phyloP scores from a whole-genome alignment of 257 asterid species.

The Dorcoceras hygrometricum region DNA sequence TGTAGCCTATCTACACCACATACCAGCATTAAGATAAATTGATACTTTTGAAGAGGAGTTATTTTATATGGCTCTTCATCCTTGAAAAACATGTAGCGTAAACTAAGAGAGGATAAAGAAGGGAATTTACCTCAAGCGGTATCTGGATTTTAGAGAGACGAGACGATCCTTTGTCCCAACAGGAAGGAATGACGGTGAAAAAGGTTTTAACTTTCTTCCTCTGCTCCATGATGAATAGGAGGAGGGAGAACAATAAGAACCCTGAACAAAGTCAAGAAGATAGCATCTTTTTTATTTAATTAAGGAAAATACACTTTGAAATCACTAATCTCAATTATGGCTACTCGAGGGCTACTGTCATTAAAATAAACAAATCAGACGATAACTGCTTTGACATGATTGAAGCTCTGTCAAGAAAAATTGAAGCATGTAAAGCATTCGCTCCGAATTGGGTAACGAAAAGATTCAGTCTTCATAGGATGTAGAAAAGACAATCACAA shows the following conservation, averaged over 20 bases:
- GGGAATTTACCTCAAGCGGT: constrained; percentile 23
- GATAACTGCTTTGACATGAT: background rate
- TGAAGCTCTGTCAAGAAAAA: no score
- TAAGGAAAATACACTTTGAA: background rate
- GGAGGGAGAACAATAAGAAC: constrained; percentile 27
- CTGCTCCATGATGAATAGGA: constrained; percentile 27
- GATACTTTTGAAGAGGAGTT: background rate
- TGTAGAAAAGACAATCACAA: no score
- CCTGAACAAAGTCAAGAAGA: constrained; percentile 22
- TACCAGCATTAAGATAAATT: background rate
- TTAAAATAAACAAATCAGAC: background rate
- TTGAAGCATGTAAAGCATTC: no score
- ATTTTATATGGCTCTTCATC: background rate
- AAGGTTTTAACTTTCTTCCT: constrained; percentile 22
- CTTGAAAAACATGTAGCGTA: background rate
- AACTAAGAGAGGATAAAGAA: background rate
- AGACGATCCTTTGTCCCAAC: constrained; percentile 18
- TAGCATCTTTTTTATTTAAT: background rate
- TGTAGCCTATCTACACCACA: background rate
- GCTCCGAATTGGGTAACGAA: no score
- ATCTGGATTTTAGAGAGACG: constrained; percentile 29
- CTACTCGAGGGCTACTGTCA: background rate
- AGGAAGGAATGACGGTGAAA: constrained; percentile 4
- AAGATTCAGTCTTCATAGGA: no score
- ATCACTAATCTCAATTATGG: background rate